Percentiles rank a stretch among this genome's conserved stretches.
Evolutionary conservation across 257 asterid species (phyloP).

Genomic region (Solanum phureja): DNA sequence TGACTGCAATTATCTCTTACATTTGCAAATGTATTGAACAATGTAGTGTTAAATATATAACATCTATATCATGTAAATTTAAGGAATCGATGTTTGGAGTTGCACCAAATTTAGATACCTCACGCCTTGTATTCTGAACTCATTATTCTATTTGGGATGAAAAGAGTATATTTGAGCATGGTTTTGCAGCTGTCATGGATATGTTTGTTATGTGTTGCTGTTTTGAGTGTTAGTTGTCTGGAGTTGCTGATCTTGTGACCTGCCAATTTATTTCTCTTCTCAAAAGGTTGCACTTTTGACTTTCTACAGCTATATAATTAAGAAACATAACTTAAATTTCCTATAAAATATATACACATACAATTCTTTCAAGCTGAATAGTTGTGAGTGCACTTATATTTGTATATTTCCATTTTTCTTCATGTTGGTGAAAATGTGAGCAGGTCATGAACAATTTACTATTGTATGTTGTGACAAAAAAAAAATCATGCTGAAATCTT

Average conservation of each 20-base stretch:
- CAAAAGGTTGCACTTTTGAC: not conserved
- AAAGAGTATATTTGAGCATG: not conserved
- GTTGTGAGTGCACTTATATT: not conserved
- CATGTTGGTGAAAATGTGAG: not conserved
- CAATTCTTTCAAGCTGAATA: not conserved
- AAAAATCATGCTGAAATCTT: not conserved
- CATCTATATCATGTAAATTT: not conserved
- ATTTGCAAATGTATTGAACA: not conserved
- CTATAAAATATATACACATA: not conserved
- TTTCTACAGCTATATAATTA: not conserved
- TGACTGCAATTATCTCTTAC: not conserved
- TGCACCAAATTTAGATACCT: not conserved
- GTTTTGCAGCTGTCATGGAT: not conserved
- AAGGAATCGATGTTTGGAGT: not conserved
- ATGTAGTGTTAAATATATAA: not conserved
- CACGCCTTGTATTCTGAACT: not conserved
- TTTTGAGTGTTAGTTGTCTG: not conserved
- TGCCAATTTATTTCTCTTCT: not conserved
- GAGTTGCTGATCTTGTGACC: not conserved
- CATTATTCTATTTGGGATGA: not conserved
- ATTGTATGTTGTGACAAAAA: slow-evolving; percentile 5
- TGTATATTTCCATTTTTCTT: not conserved
- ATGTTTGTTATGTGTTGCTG: not conserved
- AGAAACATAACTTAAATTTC: not conserved
- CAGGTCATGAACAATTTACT: not conserved